Conservation (phyloP, 2,329 filamentous ascomycete genomes). For the Aspergillus thermomutatus region DNA sequence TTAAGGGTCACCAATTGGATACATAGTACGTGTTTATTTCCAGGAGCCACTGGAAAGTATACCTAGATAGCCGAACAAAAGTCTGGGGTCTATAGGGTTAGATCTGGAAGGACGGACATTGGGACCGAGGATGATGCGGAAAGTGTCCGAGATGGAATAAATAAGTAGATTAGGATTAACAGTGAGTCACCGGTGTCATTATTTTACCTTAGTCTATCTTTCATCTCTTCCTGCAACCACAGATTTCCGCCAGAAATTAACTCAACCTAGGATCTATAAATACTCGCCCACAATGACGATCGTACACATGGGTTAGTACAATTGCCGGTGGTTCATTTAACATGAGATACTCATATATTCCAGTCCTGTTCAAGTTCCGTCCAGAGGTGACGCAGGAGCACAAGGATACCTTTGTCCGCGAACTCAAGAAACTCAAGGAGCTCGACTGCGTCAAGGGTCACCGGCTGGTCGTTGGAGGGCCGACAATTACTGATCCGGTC, state of each 20-base stretch:
- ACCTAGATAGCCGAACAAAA: no score
- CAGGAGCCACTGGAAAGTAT: no score
- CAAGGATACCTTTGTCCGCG: constrained; percentile 44
- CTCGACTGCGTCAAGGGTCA: constrained; percentile 49
- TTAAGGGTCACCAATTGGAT: no score
- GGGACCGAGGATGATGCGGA: no score
- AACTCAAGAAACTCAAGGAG: constrained; percentile 49
- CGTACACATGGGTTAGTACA: neutral
- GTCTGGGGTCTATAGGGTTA: no score
- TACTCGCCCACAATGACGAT: neutral
- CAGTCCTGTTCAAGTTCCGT: constrained; percentile 49
- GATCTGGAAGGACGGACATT: no score
- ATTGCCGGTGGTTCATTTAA: neutral
- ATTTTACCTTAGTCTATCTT: no score
- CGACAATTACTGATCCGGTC: constrained; percentile 51
- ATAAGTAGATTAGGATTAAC: no score
- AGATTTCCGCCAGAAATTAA: neutral
- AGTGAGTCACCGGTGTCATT: no score
- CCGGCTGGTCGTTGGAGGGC: constrained; percentile 52
- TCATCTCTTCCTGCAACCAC: neutral
- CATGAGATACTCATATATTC: neutral
- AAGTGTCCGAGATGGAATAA: no score
- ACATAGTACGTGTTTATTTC: no score
- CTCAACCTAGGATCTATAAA: neutral
- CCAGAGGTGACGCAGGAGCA: constrained; percentile 41